These are phyloP conservation scores for Sclerotinia subarctica DNA, from an alignment of 2,329 filamentous ascomycete genomes.

Conservation along the genomic window DNA sequence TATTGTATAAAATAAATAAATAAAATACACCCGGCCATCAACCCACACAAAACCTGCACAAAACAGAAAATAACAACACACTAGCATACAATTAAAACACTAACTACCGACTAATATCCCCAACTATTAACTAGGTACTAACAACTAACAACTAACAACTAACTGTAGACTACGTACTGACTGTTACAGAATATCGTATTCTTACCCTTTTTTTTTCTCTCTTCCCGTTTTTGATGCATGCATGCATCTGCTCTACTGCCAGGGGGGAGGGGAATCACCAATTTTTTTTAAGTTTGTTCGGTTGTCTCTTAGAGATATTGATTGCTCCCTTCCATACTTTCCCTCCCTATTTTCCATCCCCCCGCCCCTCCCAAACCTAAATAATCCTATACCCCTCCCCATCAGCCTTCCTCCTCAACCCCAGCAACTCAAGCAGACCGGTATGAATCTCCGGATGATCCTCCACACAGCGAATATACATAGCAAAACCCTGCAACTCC, in stretches of 20 bases:
- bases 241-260: too few relatives aligned
- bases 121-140: too few relatives aligned
- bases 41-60: too few relatives aligned
- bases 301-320: neutral
- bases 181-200: neutral
- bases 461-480: slow-evolving; percentile 8
- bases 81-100: too few relatives aligned
- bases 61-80: too few relatives aligned
- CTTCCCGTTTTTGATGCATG: too few relatives aligned
- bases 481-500: neutral
- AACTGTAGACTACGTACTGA: neutral
- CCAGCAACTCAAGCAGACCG: slow-evolving; percentile 24
- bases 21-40: too few relatives aligned
- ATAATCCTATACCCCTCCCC: slow-evolving; percentile 24
- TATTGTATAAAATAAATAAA: too few relatives aligned
- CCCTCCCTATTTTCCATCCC: neutral
- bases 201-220: neutral
- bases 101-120: too few relatives aligned
- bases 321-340: neutral
- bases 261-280: neutral
- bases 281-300: neutral
- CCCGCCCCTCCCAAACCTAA: neutral
- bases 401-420: slow-evolving; percentile 20
- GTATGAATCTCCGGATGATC: slow-evolving; percentile 23
- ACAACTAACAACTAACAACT: too few relatives aligned